Evolutionary conservation across 345 rosid species (phyloP), one percentile per base, ranked within the genome.

Genomic region (Gossypium longicalyx): DNA sequence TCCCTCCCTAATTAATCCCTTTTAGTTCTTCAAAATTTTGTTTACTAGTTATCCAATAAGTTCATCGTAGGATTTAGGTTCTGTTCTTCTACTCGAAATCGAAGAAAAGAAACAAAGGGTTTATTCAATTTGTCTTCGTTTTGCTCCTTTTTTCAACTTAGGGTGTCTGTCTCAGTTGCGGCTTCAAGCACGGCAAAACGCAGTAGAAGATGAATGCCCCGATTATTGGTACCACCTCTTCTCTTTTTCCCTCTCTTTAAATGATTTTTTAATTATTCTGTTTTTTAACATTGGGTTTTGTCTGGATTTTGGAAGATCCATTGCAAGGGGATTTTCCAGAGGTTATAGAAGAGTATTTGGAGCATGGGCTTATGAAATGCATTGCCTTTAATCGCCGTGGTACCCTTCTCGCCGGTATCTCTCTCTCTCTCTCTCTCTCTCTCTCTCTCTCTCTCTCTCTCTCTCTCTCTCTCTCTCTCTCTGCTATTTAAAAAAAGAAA

Each of bases 301-400:
- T 56, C 13, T 59, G 57, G 47, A 54, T 52, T 56, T 8, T 59
- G 57, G 47, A 54, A 87, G 98, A 93, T 88, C 98, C 99, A 38
- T 53, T 96, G 83, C 99, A 96, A 88, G 99, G 99, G 77, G 99
- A 93, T 83, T 96, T 96, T 71, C 98, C 98, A 12, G 98, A 93
- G 79, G 98, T 93, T 64, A 93, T 96, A 73, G 98, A 96, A 86
- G 99, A 96, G 85, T 96, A 86, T 79, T 76, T 96, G 85, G 97
- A 96, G 59, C 94, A 96, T 83, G 99, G 98, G 12, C 82, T 90
- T 73, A 93, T 89, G 89, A 91, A 95, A 70, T 95, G 99, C 66
- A 85, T 96, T 49, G 97, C 99, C 77, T 96, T 96, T 63, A 96
- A 96, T 75, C 98, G 97, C 79, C 97, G 97, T 44, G 99, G 98